Conservation (phyloP, 805 yeast species). For the Candida sanyiensis region DNA sequence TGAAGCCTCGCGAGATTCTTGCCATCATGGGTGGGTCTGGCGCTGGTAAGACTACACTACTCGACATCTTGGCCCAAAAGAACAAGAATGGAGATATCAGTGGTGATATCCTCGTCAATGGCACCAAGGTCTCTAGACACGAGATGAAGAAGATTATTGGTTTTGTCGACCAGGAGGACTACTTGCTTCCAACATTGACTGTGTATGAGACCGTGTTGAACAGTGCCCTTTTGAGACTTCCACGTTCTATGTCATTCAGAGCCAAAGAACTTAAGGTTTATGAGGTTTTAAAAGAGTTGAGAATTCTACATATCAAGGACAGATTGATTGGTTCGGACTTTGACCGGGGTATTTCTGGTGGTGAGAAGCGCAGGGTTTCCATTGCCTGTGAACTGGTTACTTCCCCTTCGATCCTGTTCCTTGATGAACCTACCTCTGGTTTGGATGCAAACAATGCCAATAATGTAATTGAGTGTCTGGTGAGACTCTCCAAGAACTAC, state of each 20-base stretch:
- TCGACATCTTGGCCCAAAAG: conserved; percentile 88
- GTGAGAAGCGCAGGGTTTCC: conserved; percentile 87
- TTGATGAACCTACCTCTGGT: conserved; percentile 96
- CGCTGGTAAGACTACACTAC: conserved; percentile 92
- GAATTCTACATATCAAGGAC: conserved; percentile 79
- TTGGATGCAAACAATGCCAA: conserved; percentile 90
- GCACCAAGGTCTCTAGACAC: conserved; percentile 37
- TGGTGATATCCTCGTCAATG: conserved; percentile 77
- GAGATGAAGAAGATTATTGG: conserved; percentile 71
- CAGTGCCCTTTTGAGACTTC: conserved; percentile 84
- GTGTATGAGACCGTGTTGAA: conserved; percentile 94
- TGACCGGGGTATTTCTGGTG: conserved; percentile 89
- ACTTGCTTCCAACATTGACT: conserved; percentile 83
- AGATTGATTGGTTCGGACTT: conserved; percentile 84
- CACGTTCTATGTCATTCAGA: conserved; percentile 65
- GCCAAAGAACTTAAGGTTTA: conserved; percentile 75
- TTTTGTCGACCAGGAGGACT: conserved; percentile 95
- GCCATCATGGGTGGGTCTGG: conserved; percentile 99
- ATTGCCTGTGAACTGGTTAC: conserved; percentile 93
- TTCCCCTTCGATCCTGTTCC: conserved; percentile 72
- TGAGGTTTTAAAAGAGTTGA: conserved; percentile 79
- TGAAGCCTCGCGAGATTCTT: conserved; percentile 79
- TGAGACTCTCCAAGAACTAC: conserved; percentile 70
- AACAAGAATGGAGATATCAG: conserved; percentile 64
- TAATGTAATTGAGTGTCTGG: conserved; percentile 82